Conservation (phyloP, 805 yeast species). For the Teunomyces panamensis region DNA sequence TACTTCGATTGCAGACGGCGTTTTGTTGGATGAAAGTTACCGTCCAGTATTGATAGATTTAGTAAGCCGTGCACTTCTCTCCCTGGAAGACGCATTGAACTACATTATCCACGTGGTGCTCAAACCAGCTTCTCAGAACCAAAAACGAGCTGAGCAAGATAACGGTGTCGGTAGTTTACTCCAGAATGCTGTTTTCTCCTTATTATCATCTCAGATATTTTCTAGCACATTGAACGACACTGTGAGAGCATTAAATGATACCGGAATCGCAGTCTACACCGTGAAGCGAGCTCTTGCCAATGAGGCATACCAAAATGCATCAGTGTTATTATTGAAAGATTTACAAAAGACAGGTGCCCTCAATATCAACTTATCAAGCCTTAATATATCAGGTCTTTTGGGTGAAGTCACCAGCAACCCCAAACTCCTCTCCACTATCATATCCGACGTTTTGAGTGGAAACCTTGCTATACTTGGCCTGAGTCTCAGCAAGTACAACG, state of each 20-base stretch:
- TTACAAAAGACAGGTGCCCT: conserved; percentile 26
- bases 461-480: conserved; percentile 10
- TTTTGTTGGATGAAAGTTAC: conserved; percentile 31
- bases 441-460: conserved; percentile 24
- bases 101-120: conserved; percentile 8
- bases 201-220: conserved; percentile 28
- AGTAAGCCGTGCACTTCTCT: conserved; percentile 23
- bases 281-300: conserved; percentile 34
- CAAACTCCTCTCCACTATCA: conserved; percentile 14
- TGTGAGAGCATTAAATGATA: conserved; percentile 37
- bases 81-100: neutral
- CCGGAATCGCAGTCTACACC: conserved; percentile 37
- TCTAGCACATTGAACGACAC: conserved; percentile 22
- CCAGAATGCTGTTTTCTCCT: conserved; percentile 24
- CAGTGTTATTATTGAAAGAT: conserved; percentile 30
- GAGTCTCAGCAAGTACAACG: conserved; percentile 23
- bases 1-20: conserved; percentile 32
- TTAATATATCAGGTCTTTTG: conserved; percentile 29
- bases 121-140: neutral
- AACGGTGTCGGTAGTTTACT: conserved; percentile 22
- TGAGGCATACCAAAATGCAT: conserved; percentile 34
- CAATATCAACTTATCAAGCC: conserved; percentile 14
- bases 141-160: conserved; percentile 17
- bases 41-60: conserved; percentile 32
- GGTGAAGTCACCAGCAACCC: conserved; percentile 24